Base-by-base conservation (phyloP, 169 alveolate genomes). In the Plasmodium falciparum region DNA sequence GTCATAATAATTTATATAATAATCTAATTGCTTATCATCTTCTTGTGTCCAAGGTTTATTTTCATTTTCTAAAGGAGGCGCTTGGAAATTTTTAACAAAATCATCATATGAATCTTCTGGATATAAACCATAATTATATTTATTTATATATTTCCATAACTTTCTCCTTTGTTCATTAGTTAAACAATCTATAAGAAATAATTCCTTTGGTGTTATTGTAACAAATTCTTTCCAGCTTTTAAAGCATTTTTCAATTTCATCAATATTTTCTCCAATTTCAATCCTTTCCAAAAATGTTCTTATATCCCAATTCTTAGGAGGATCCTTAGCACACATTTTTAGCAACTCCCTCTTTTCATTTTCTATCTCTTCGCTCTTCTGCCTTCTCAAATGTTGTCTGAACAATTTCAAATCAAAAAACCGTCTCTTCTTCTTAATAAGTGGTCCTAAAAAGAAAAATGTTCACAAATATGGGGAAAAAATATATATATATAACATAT, bases 51-150 rank as follows among this genome's bases (percentile, higher is more conserved):
- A 96, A 20, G 92, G 94, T 75, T 92, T 94, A 15, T 96, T 95
- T 89, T 95, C 97, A 66, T 94, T 93, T 49, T 45, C 90, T 61
- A 95, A 93, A 13, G 97, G 96, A 47, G 91, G 91, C 17, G 97
- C 97, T 96, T 92, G 97, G 73, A 96, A 95, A 58, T 92, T 88
- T 49, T 92, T 92, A 73, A 96, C 88, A 88, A 93, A 93, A 75
- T 94, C 97, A 47, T 78, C 88, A 58, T 94, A 90, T 3, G 94
- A 78, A 39, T 74, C 80, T 45, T 93, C 94, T 15, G 98, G 98
- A 95, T 97, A 96, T 89, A 96, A 90, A 15, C 98, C 98, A 73
- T 95, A 95, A 78, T 96, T 96, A 83, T 75, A 96, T 24, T 89
- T 93, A 96, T 93, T 93, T n/a, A 95, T 83, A 78, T 93, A 93